Percentiles rank a stretch among this genome's conserved stretches.
Conservation (phyloP, 768 basidiomycete species). For the Phlebiopsis flavidoalba region DNA sequence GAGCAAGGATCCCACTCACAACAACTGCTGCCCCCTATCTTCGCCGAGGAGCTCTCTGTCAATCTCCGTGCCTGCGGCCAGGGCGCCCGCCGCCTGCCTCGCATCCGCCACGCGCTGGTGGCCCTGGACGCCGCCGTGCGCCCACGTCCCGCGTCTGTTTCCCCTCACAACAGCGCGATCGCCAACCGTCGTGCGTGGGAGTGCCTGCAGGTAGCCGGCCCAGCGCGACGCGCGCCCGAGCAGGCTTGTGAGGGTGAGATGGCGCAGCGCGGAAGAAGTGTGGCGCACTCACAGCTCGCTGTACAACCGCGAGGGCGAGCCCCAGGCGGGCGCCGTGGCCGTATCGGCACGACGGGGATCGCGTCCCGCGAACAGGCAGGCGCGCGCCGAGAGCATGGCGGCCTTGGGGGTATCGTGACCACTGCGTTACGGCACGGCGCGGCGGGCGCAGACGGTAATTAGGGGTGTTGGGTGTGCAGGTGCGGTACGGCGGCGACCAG, state of each 20-base stretch:
- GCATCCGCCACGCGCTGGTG: slow-evolving; percentile 18
- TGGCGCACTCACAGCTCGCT: slow-evolving; percentile 50
- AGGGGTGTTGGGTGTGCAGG: background rate
- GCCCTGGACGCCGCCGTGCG: background rate
- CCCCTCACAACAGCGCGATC: slow-evolving; percentile 60
- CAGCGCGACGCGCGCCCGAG: slow-evolving; percentile 48
- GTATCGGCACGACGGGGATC: slow-evolving; percentile 41
- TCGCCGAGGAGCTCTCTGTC: slow-evolving; percentile 20
- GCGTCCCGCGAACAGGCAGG: slow-evolving; percentile 34
- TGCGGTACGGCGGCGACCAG: background rate
- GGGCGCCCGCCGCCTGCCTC: slow-evolving; percentile 25
- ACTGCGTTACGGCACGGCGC: slow-evolving; percentile 33
- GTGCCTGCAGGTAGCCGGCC: slow-evolving; percentile 61
- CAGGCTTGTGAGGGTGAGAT: slow-evolving; percentile 34
- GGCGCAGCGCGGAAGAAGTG: no score
- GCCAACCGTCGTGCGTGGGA: slow-evolving; percentile 48
- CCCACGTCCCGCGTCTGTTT: slow-evolving; percentile 10
- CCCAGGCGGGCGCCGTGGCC: slow-evolving; percentile 58
- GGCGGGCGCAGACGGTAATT: background rate
- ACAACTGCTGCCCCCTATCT: slow-evolving; percentile 6
- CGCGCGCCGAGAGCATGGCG: slow-evolving; percentile 55
- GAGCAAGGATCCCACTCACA: slow-evolving; percentile 10
- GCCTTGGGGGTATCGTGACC: slow-evolving; percentile 62
- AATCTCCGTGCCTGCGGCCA: slow-evolving; percentile 30
- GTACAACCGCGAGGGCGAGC: slow-evolving; percentile 59